Base-by-base conservation (phyloP, 768 basidiomycete species). In the Lentinula aciculospora region DNA sequence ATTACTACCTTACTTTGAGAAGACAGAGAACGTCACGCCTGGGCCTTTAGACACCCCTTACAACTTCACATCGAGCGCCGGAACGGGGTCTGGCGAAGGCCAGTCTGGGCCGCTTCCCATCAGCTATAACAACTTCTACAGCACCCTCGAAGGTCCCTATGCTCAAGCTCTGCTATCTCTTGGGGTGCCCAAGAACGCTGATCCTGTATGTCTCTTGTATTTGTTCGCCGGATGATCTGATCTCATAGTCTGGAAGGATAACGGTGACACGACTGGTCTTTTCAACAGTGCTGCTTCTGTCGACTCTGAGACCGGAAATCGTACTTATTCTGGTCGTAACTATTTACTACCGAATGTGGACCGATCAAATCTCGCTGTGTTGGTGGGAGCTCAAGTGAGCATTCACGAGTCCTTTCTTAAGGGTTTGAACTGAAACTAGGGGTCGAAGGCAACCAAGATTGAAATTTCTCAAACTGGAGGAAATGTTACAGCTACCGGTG, bases 401-500 rank as follows among this genome's bases (percentile, higher is more conserved):
- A 15, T 37, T 5, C 17, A 50, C n/a, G 9, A 29, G 6, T 13
- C 17, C 7, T 37, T 40, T 1, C 29, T 13, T n/a, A 13, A 40
- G 3, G 25, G 8, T n/a, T n/a, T 6, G 19, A 36, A 34, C 19
- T 29, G n/a, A 19, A 21, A 36, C 49, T 10, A 15, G n/a, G 19
- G n/a, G 3, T 32, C 34, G 8, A 40, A 55, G 58, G 58, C 34
- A 27, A 59, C 61, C 28, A 64, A 63, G 15, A 60, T 73, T 5
- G 1, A 63, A 3, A 40, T 53, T 10, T 28, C 2, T 28, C 12
- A 28, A 1, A 51, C 44, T 44, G 28, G 45, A 3, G 56, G 47
- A 4, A 58, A 62, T 19, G 61, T 74, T 19, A 61, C 62, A 31
- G 79, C 78, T 2, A 71, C 69, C 23, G 75, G 75, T 12, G 72